Percentiles rank a stretch among this genome's conserved stretches.
phyloP scores from a whole-genome alignment of 495 filamentous ascomycete genomes.

The Pseudoneurospora amorphoporcata region DNA sequence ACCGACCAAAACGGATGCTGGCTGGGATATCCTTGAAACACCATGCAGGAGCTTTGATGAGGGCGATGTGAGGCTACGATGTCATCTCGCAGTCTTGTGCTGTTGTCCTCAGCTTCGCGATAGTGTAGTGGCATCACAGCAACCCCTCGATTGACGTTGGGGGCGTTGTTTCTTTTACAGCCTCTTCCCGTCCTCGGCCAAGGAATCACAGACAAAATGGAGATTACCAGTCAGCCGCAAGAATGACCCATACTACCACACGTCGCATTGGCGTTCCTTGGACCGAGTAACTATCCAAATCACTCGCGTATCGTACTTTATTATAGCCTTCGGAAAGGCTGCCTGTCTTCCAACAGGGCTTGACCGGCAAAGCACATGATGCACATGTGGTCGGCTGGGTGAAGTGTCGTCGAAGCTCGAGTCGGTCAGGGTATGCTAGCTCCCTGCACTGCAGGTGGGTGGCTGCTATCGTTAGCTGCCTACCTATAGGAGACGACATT shows the following conservation, averaged over 20 bases:
- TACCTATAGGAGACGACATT: background rate
- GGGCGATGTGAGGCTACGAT: background rate
- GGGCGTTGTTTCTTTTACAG: background rate
- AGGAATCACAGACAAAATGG: background rate
- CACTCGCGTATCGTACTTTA: background rate
- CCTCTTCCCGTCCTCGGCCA: background rate
- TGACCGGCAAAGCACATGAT: background rate
- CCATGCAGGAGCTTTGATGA: background rate
- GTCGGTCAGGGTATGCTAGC: background rate
- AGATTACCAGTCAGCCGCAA: background rate
- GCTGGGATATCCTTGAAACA: background rate
- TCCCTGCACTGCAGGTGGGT: background rate
- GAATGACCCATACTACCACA: background rate
- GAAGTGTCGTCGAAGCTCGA: background rate
- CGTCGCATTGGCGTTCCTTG: background rate
- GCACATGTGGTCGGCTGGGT: background rate
- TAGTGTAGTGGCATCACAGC: background rate
- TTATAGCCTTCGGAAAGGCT: background rate
- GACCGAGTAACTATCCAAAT: background rate
- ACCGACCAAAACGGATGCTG: background rate
- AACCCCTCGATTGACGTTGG: background rate
- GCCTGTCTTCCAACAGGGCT: background rate
- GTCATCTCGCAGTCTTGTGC: background rate
- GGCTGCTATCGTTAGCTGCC: background rate
- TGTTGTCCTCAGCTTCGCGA: background rate